Evolutionary conservation across 2,329 filamentous ascomycete genomes (phyloP), one percentile per base, ranked within the genome.

Genomic region (Cordyceps tenuipes): DNA sequence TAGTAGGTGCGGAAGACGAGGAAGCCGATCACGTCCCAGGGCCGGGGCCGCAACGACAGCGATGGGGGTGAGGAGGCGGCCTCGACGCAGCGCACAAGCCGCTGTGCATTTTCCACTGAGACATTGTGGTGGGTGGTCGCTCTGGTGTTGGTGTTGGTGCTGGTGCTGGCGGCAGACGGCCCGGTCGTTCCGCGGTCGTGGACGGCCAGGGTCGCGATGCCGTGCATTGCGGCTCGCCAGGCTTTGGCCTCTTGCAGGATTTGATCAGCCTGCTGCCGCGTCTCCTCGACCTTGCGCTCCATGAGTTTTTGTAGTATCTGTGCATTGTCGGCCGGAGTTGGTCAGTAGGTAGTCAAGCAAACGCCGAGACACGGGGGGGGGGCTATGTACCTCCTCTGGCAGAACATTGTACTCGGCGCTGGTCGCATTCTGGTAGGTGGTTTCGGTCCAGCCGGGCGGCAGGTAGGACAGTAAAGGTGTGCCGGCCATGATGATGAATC

Each of bases 351-450:
- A 17, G 39, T 15, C 34, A 21, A 19, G 49, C 49, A 51, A 44
- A 12, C 17, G 21, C 36, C 2, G 4, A 29, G 29, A 3, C 1
- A 29, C 4, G 15, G 19, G n/a, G 12, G 31, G 31, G 5, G 7
- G 19, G 19, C 6, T 29, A 29, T 29, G 29, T 55, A 55, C 52
- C 10, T 55, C 52, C n/a, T 47, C 52, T 34, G 52, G 52, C n/a
- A 55, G 52, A 55, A 41, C 52, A 55, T 55, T 55, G 52, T 55
- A 55, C n/a, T 55, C 52, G 31, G 10, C 21, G 26, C 41, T 55
- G 21, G 52, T 55, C 8, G 52, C 52, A 17, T 23, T 34, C 1
- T 55, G 26, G 41, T 55, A 47, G 1, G 41, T 55, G 5, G 41
- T 1, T 23, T 55, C 41, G n/a, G 52, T 55, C 52, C 52, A 55